Percentiles rank a stretch among this genome's conserved stretches.
Conservation (phyloP, 306 rosid genomes). For the Vachellia pachyceras region DNA sequence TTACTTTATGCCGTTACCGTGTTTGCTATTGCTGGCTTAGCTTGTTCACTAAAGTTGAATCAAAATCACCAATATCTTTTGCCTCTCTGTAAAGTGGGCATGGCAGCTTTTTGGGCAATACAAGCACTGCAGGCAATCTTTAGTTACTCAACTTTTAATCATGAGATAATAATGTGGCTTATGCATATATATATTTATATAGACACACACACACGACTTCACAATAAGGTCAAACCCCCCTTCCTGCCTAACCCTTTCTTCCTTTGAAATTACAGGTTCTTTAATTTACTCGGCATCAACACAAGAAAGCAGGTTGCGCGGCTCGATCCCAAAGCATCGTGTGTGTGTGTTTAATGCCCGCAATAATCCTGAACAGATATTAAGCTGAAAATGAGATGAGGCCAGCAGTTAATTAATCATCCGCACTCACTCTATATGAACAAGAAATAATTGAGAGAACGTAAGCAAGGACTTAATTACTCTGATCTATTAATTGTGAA, state of each 20-base stretch:
- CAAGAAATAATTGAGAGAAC: not conserved
- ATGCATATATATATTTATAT: no score
- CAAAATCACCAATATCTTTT: constrained; percentile 21
- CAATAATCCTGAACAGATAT: not conserved
- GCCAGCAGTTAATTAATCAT: not conserved
- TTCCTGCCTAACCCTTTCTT: no score
- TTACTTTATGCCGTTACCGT: not conserved
- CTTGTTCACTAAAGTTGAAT: not conserved
- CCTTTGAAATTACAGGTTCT: not conserved
- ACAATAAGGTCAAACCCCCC: no score
- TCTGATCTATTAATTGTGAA: constrained; percentile 8
- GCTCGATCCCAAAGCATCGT: not conserved
- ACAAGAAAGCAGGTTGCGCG: constrained; percentile 15
- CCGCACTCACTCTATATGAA: no score
- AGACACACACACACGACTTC: no score
- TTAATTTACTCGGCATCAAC: not conserved
- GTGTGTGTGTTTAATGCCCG: not conserved
- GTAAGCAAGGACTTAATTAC: not conserved
- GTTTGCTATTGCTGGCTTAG: not conserved
- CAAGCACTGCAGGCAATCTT: not conserved
- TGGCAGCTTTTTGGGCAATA: constrained; percentile 40
- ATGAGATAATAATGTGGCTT: constrained; percentile 27
- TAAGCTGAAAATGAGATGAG: not conserved
- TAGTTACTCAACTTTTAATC: constrained; percentile 16
- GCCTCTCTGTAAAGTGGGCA: constrained; percentile 19